phyloP scores from a whole-genome alignment of 306 rosid species.

The Prunus mira region DNA sequence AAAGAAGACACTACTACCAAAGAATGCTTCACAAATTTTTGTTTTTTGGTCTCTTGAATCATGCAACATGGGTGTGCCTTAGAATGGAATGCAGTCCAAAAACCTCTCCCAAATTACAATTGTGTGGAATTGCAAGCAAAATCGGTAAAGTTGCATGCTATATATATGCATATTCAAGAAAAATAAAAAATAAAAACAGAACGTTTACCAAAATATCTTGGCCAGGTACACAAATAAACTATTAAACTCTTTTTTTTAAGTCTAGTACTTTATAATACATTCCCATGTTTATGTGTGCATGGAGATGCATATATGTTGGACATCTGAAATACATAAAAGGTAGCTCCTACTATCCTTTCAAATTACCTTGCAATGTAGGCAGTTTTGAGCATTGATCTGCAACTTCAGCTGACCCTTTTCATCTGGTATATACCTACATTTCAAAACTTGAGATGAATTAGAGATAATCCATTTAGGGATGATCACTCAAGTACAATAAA shows the following conservation, averaged over 20 bases:
- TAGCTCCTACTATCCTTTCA: background rate
- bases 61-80: too few species aligned
- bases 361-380: constrained; percentile 94
- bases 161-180: too few species aligned
- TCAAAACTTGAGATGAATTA: constrained; percentile 14
- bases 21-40: background rate
- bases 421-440: constrained; percentile 59
- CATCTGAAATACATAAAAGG: background rate
- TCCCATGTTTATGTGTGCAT: background rate
- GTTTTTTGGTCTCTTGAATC: too few species aligned
- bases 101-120: background rate
- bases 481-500: constrained; percentile 9
- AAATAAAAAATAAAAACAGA: background rate
- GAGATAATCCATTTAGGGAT: constrained; percentile 9
- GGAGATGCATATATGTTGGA: background rate
- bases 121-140: background rate
- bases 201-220: background rate
- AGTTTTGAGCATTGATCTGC: constrained; percentile 93
- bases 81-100: background rate
- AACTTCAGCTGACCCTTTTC: constrained; percentile 61
- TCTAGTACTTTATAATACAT: background rate
- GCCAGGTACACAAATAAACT: background rate
- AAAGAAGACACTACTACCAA: background rate
- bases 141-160: background rate
- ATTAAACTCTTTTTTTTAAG: background rate